Evolutionary conservation across 2,329 filamentous ascomycete genomes (phyloP).

Genomic region (Calonectria naviculata): DNA sequence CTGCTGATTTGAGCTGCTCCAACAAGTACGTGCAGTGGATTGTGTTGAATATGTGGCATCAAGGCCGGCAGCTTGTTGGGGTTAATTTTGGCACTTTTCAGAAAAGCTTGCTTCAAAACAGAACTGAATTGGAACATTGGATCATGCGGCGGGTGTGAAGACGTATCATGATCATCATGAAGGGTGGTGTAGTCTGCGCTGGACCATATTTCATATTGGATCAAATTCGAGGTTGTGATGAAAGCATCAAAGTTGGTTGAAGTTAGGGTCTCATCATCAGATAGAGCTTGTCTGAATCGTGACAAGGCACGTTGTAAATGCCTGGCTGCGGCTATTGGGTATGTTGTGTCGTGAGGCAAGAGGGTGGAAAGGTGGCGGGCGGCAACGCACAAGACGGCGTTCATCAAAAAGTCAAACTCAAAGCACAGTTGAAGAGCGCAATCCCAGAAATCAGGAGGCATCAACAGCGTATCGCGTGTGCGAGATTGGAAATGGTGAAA

Average conservation of each 20-base stretch:
- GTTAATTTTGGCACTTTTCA: neutral
- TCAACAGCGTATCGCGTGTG: neutral
- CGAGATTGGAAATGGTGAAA: neutral
- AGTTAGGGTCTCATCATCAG: neutral
- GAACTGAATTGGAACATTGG: neutral
- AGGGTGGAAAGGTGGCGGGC: slow-evolving; percentile 1
- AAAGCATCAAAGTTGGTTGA: neutral
- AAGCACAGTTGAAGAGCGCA: neutral
- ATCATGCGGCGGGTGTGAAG: neutral
- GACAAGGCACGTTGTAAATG: neutral
- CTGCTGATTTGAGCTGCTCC: neutral
- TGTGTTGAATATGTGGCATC: neutral
- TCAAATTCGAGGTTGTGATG: neutral
- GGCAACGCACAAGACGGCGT: neutral
- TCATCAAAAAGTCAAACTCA: slow-evolving; percentile 12
- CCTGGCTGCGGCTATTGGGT: neutral
- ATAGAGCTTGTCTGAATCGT: neutral
- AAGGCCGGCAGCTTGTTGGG: neutral
- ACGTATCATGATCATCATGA: neutral
- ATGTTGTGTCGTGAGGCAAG: neutral
- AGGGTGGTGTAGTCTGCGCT: neutral
- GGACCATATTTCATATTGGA: slow-evolving; percentile 4
- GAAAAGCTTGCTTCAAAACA: neutral
- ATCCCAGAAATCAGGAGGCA: neutral
- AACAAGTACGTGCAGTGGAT: neutral